Conservation (phyloP, 768 basidiomycete genomes). For the Lentinus brumalis region DNA sequence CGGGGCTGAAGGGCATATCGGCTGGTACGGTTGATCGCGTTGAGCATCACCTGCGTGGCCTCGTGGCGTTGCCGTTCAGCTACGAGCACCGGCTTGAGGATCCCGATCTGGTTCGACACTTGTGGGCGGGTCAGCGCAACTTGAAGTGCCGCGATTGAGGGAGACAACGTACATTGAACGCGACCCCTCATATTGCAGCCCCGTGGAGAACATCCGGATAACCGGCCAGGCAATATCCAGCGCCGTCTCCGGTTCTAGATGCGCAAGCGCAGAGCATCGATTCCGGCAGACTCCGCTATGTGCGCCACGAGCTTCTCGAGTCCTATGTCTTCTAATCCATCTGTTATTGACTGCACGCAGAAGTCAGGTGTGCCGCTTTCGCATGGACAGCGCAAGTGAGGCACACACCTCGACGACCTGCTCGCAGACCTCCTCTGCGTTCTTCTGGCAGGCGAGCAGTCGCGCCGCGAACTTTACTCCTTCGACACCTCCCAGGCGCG, state of each 20-base stretch:
- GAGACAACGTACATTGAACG: too few species aligned
- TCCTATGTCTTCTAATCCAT: conserved; percentile 45
- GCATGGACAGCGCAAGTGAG: background rate
- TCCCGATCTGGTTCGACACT: too few species aligned
- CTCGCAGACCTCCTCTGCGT: conserved; percentile 50
- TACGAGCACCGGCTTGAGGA: too few species aligned
- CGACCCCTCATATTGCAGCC: conserved; percentile 72
- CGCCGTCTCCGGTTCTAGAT: conserved; percentile 58
- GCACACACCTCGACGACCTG: conserved; percentile 64
- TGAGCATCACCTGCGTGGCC: too few species aligned
- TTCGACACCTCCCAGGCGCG: too few species aligned
- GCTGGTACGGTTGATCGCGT: too few species aligned
- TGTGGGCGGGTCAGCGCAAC: too few species aligned
- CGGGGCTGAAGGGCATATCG: too few species aligned
- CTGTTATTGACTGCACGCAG: conserved; percentile 55
- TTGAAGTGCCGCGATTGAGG: too few species aligned
- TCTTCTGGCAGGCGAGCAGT: conserved; percentile 60
- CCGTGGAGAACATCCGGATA: conserved; percentile 68
- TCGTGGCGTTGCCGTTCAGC: too few species aligned
- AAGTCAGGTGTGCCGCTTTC: background rate
- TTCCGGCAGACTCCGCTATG: conserved; percentile 74
- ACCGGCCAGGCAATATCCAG: conserved; percentile 73
- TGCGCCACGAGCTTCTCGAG: conserved; percentile 63
- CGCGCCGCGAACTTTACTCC: conserved; percentile 92
- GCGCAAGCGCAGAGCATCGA: conserved; percentile 75